A percentile compares a stretch with the other conserved stretches of the same genome.
Conservation (phyloP, 108 stramenopile species). For the Mayamaea pseudoterrestris region DNA sequence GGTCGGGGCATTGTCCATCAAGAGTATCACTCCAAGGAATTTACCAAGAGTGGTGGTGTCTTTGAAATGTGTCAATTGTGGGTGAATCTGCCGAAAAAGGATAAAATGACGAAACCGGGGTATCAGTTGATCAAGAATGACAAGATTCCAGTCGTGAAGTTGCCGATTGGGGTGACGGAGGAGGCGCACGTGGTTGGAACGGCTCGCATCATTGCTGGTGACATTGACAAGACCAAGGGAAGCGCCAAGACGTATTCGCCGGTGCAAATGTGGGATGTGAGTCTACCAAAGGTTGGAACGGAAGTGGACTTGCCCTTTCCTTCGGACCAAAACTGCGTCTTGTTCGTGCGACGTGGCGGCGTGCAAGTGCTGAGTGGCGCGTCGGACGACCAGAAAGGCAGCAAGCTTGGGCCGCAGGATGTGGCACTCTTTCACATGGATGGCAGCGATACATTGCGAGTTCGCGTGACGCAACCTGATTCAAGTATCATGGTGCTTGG, state of each 20-base stretch:
- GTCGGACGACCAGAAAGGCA: slow-evolving; percentile 8
- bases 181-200: slow-evolving; percentile 15
- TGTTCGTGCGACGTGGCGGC: slow-evolving; percentile 58
- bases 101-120: slow-evolving; percentile 79
- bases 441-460: slow-evolving; percentile 27
- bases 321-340: slow-evolving; percentile 55
- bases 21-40: slow-evolving; percentile 68
- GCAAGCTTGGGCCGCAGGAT: slow-evolving; percentile 53
- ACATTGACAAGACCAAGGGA: slow-evolving; percentile 44
- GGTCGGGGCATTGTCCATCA: slow-evolving; percentile 86
- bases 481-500: slow-evolving; percentile 63
- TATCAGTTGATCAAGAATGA: slow-evolving; percentile 64
- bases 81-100: slow-evolving; percentile 66
- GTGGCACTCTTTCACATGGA: slow-evolving; percentile 57
- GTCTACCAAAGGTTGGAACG: slow-evolving; percentile 21
- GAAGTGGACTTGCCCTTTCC: slow-evolving; percentile 56
- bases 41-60: slow-evolving; percentile 43
- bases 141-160: slow-evolving; percentile 46
- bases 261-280: slow-evolving; percentile 75
- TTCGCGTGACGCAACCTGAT: slow-evolving; percentile 30
- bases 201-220: slow-evolving; percentile 71
- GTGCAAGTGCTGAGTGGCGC: slow-evolving; percentile 37
- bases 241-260: slow-evolving; percentile 68
- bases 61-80: slow-evolving; percentile 85
- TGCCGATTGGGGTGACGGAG: slow-evolving; percentile 13